phyloP scores from a whole-genome alignment of 2,329 filamentous ascomycete species.

The Aspergillus sergii region DNA sequence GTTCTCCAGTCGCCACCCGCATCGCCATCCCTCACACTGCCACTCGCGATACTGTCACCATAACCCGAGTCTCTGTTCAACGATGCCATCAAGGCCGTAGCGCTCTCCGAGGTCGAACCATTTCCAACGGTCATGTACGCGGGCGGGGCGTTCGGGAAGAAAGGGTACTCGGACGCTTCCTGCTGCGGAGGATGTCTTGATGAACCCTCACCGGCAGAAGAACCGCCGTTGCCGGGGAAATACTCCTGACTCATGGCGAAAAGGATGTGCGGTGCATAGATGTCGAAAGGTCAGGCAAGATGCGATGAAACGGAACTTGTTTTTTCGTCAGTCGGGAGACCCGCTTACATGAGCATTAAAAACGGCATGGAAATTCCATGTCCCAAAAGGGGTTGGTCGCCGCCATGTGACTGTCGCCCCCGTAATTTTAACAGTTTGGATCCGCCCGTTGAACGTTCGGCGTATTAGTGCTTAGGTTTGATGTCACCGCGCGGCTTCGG shows the following conservation, averaged over 20 bases:
- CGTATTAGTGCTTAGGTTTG: background rate
- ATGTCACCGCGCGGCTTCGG: conserved; percentile 3
- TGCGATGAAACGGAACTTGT: conserved; percentile 8
- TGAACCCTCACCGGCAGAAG: conserved; percentile 40
- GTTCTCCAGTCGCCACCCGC: conserved; percentile 56
- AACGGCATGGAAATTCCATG: background rate
- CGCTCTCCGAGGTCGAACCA: conserved; percentile 79
- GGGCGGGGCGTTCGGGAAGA: conserved; percentile 47
- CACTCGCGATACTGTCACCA: conserved; percentile 74
- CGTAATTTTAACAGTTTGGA: background rate
- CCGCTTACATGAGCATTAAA: conserved; percentile 7
- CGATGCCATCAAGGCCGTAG: conserved; percentile 75
- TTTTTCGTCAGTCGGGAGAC: conserved; percentile 6
- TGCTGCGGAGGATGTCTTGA: conserved; percentile 35
- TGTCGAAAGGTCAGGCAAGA: conserved; percentile 5
- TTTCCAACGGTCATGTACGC: conserved; percentile 87
- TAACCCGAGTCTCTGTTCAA: conserved; percentile 91
- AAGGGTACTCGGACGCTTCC: conserved; percentile 29
- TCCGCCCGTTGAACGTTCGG: background rate
- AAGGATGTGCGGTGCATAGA: conserved; percentile 15
- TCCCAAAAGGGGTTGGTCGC: conserved; percentile 25
- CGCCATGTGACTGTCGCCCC: conserved; percentile 1
- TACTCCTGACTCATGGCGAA: conserved; percentile 48
- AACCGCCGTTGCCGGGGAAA: conserved; percentile 37
- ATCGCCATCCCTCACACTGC: conserved; percentile 53